Evolutionary conservation across 208 protist species (phyloP), one percentile per base, ranked within the genome.

Genomic region (Zelonia costaricensis): DNA sequence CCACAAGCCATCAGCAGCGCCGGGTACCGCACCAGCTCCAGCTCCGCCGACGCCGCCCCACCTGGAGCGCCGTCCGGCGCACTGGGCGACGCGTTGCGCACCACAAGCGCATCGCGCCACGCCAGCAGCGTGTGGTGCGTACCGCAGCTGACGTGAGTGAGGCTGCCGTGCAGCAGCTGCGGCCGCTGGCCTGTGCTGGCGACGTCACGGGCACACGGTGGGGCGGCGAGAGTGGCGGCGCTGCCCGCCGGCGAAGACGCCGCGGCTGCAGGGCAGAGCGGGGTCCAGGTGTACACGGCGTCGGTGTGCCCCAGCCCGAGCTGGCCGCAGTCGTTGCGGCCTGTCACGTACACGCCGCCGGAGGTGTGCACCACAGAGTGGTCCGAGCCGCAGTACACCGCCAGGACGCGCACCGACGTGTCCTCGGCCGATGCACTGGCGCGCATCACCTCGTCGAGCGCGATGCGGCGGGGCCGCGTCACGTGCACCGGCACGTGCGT

Each of bases 141-240:
- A 22, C 90, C 86, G 45, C 79, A 80, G 76, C 84, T 93, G n/a
- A 95, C 51, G 61, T 92, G 82, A 8, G 85, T 90, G 38, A 95
- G 35, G 20, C 64, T 45, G 12, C 80, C 84, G 3, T 57, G 40
- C 16, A 84, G 28, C 27, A 90, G 16, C 7, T 15, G 45, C 39
- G 20, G 27, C 22, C 22, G 30, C n/a, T 10, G 9, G 43, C 49
- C 48, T 9, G 20, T 15, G 49, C 30, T 13, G 33, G 18, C 13
- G 23, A 48, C 0, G 49, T 45, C n/a, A 13, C 12, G 20, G 35
- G 27, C 12, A 49, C 42, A 44, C 12, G 57, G 44, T 13, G 28
- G 7, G 15, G 27, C 1, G 44, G 27, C 43, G 39, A 7, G 9
- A 46, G 25, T 23, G 56, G 49, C 28, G 52, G 30, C 20, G 49